Evolutionary conservation across 176 grass and related monocot genomes (phyloP), one percentile per base, ranked within the genome.

Genomic region (Aegilops umbellulata): DNA sequence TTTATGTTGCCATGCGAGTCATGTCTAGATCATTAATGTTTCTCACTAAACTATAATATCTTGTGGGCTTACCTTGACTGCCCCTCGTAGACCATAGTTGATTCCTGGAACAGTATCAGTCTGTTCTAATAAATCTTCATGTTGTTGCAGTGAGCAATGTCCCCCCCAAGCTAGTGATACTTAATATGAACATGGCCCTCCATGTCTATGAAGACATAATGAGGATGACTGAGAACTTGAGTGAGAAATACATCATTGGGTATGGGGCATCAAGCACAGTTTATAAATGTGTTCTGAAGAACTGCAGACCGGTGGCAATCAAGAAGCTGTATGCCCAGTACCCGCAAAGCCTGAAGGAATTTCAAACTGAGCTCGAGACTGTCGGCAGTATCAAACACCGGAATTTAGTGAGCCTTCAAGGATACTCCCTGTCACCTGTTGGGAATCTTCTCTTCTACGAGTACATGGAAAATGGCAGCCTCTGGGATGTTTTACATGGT

Each of bases 401-500:
- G 11, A 99, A 99, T 82, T 86, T 99, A 68, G 92, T 99, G 47
- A 94, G 90, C 46, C 89, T 99, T 74, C 97, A 99, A 81, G 97
- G 97, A 10, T 99, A 99, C 83, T 97, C 97, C 6, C 80, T 97
- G 23, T 99, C 97, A 10, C 94, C 97, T 14, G 76, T 87, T 81
- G 97, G 92, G 30, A 94, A 99, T 85, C 87, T 99, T 60, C 92
- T 99, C 36, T 99, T 99, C 80, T 99, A 99, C 68, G 92, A 97
- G 78, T 99, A 97, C 81, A 97, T 97, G 97, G 97, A 99, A 82
- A 91, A 88, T 79, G 97, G 94, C 20, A 99, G 97, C 85, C 92
- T 99, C 19, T 99, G 97, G 97, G 97, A 99, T 90, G 79, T 99
- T 88, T 90, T 99, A 69, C 97, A 99, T 83, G 97, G 97, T 99